A percentile compares a stretch with the other conserved stretches of the same genome.
Conservation (phyloP, 148 eudicot species). For the Rhododendron kiyosumense region DNA sequence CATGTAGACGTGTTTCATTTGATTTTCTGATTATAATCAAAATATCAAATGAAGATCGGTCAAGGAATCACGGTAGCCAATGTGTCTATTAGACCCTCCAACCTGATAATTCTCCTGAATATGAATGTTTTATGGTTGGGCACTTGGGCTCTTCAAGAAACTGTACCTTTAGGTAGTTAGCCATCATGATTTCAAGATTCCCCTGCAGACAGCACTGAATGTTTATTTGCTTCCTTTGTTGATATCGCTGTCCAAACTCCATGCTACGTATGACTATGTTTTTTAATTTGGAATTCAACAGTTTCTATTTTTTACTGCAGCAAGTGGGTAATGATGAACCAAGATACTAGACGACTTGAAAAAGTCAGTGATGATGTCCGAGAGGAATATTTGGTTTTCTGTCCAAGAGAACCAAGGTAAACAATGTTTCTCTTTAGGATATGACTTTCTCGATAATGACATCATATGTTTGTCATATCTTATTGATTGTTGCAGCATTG, state of each 20-base stretch:
- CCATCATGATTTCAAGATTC: not conserved
- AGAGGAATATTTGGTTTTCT: conserved; percentile 54
- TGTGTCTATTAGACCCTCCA: not conserved
- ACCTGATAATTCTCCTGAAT: not conserved
- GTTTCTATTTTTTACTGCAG: conserved; percentile 34
- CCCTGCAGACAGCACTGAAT: not conserved
- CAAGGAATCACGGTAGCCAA: not conserved
- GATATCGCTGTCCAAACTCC: not conserved
- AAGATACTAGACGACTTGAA: conserved; percentile 83
- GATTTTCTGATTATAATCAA: not conserved
- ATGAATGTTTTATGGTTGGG: not conserved
- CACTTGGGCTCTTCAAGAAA: not conserved
- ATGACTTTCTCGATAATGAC: not conserved
- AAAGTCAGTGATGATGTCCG: conserved; percentile 72
- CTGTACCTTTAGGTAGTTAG: not conserved
- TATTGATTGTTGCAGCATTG: not conserved
- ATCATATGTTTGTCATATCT: not conserved
- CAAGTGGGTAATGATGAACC: conserved; percentile 98
- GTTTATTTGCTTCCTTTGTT: not conserved
- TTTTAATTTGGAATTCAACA: not conserved
- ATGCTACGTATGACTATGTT: not conserved
- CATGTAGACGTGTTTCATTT: not conserved
- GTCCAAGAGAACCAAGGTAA: conserved; percentile 69
- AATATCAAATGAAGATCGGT: not conserved
- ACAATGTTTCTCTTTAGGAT: not conserved